Base-by-base conservation (phyloP, 371 early-diverging fungal species). In the Mortierella sp. region DNA sequence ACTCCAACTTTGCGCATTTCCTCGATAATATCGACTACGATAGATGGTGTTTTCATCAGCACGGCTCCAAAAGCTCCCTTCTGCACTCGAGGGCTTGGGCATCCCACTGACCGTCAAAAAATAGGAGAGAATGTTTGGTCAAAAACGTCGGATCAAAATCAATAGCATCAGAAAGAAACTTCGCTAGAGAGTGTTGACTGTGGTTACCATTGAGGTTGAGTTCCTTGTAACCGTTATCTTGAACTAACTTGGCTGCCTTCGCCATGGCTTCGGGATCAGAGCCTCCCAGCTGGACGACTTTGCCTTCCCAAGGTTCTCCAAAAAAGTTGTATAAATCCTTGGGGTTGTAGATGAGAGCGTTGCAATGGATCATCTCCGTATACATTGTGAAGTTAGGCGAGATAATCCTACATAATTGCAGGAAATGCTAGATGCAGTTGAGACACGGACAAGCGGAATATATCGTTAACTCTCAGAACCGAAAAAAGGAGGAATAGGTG, bases 291-390 rank as follows among this genome's bases (percentile, higher is more conserved):
- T 92, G 92, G 6, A 92, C 90, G 33, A 91, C 88, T 3, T 88
- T 84, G 53, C 89, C 86, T 1, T 85, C 76, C 69, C 86, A 71
- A 21, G 90, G 88, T 28, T 70, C 83, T 0, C 91, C 91, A n/a
- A 90, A 83, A 69, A 89, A 87, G 21, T 86, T 84, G 72, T 83
- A 78, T 2, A 92, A 59, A 43, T 67, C 70, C 3, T 71, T 67
- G 19, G 73, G 81, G 47, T 90, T 85, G 24, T 88, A 83, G 5
- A 90, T 68, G 24, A 95, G 88, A 8, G 92, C 91, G 59, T 91
- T 89, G n/a, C 91, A 88, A 70, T 93, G 92, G 61, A 92, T 84
- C 95, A 95, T 95, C 69, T 95, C 94, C 3, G 92, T 91, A 69
- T 93, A 95, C n/a, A 92, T 87, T 16, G 84, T 84, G 70, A 85